Conservation (phyloP, 202 grass and related monocot genomes). For the Brachypodium distachyon region DNA sequence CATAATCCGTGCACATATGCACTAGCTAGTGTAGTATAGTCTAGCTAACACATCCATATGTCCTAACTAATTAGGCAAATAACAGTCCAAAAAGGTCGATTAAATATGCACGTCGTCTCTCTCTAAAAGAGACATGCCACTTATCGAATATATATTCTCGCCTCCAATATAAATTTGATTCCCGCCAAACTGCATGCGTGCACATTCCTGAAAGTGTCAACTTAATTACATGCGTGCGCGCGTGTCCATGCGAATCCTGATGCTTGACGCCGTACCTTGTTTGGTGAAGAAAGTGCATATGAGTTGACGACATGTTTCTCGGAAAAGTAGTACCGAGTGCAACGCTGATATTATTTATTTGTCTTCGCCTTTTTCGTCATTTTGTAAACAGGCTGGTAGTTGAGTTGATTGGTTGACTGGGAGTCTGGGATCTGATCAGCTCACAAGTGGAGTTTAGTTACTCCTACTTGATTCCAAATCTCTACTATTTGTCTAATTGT, state of each 20-base stretch:
- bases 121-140: background rate
- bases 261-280: conserved; percentile 21
- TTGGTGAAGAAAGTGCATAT: conserved; percentile 18
- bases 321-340: background rate
- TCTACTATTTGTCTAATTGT: no score
- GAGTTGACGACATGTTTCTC: background rate
- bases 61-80: no score
- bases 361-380: no score
- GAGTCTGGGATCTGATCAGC: background rate
- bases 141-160: background rate
- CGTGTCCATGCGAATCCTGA: background rate
- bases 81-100: background rate
- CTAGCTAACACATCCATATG: no score
- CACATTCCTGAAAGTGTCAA: background rate
- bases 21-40: no score
- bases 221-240: background rate
- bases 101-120: background rate
- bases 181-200: conserved; percentile 21
- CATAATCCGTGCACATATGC: no score
- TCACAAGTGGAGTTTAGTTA: conserved; percentile 10
- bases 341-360: background rate
- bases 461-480: conserved; percentile 6
- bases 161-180: conserved; percentile 9
- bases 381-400: background rate
- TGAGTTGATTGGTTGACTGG: conserved; percentile 12